Percentiles rank a stretch among this genome's conserved stretches.
Evolutionary conservation across 1,284 basidiomycete species (phyloP).

Genomic region (Ceratobasidium sp.): DNA sequence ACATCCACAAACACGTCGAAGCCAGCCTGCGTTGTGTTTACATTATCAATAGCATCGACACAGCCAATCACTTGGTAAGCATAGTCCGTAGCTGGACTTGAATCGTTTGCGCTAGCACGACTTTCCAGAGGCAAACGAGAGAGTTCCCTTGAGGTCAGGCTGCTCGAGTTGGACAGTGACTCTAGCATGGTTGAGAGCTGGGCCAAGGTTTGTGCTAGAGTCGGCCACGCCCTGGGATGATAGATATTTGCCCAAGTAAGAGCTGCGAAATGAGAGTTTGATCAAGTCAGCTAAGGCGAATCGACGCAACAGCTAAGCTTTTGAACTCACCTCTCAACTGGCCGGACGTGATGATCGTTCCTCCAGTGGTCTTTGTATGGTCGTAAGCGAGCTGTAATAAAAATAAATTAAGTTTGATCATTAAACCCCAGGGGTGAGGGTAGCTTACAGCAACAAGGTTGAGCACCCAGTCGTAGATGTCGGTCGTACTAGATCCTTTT

Average conservation of each 20-base stretch:
- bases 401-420: background rate
- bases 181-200: background rate
- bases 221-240: background rate
- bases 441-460: constrained; percentile 7
- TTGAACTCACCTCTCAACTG: background rate
- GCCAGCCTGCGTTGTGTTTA: constrained; percentile 12
- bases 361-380: constrained; percentile 1
- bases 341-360: background rate
- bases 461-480: constrained; percentile 3
- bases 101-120: background rate
- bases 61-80: constrained; percentile 38
- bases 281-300: no score
- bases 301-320: no score
- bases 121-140: background rate
- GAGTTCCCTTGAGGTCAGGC: no score
- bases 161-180: background rate
- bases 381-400: constrained; percentile 5
- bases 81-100: constrained; percentile 9
- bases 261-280: no score
- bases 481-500: background rate
- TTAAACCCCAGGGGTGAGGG: background rate
- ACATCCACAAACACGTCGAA: constrained; percentile 14
- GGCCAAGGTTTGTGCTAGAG: background rate
- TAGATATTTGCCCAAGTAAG: background rate
- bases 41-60: constrained; percentile 35